These are phyloP conservation scores for Macrocystidia cucumis DNA, from an alignment of 1,284 basidiomycete genomes.

Conservation along the genomic window DNA sequence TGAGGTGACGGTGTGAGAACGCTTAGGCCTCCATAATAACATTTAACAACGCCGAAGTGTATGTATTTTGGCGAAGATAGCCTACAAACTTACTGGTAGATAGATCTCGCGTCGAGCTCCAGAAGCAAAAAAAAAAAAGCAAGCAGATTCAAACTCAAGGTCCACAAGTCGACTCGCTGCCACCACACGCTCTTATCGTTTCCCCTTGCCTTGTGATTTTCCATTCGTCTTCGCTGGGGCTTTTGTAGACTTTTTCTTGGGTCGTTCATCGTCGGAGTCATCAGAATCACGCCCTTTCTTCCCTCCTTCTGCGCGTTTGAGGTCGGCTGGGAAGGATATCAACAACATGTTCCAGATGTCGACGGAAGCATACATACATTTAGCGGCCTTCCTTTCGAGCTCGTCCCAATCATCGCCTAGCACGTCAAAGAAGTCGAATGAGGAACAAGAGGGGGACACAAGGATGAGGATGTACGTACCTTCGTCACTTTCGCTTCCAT, in stretches of 20 bases:
- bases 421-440: constrained; percentile 1
- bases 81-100: no score
- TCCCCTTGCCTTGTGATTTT: constrained; percentile 35
- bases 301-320: constrained; percentile 46
- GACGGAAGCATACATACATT: constrained; percentile 54
- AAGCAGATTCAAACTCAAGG: constrained; percentile 8
- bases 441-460: not conserved
- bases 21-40: no score
- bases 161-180: no score
- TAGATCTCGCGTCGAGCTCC: no score
- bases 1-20: no score
- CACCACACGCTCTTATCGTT: no score
- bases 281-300: constrained; percentile 53
- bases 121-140: not conserved
- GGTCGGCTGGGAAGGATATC: constrained; percentile 44
- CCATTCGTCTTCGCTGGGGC: constrained; percentile 30
- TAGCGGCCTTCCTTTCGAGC: constrained; percentile 84
- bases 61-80: no score
- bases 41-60: no score
- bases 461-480: no score
- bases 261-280: constrained; percentile 52
- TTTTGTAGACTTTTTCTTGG: constrained; percentile 69
- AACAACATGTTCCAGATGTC: not conserved
- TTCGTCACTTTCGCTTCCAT: constrained; percentile 62
- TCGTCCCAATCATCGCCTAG: constrained; percentile 92